Evolutionary conservation across 345 rosid genomes (phyloP).

Genomic region (Isatis tinctoria): DNA sequence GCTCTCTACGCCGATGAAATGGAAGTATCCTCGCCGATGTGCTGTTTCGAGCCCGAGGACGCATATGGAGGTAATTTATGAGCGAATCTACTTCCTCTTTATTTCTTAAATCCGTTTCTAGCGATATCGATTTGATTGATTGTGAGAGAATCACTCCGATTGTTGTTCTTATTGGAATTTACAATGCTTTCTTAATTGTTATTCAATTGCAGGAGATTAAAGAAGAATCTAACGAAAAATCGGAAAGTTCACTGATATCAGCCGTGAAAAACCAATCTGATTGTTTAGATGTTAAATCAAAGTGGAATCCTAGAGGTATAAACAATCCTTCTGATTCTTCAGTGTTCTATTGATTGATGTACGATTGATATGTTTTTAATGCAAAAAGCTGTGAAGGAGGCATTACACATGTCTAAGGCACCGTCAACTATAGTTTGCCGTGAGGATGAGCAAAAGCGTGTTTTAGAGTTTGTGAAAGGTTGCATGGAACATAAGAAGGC

Average conservation of each 20-base stretch:
- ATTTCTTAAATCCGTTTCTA: too few species aligned
- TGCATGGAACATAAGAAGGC: slow-evolving; percentile 58
- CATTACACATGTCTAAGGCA: slow-evolving; percentile 68
- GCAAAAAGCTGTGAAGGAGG: slow-evolving; percentile 59
- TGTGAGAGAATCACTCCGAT: too few species aligned
- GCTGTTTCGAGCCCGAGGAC: too few species aligned
- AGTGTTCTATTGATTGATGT: neutral
- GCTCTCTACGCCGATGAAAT: too few species aligned
- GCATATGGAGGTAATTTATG: too few species aligned
- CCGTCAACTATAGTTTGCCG: slow-evolving; percentile 65
- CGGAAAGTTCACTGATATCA: slow-evolving; percentile 11
- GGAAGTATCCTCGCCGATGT: too few species aligned
- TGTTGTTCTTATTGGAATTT: too few species aligned
- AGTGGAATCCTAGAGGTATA: slow-evolving; percentile 72
- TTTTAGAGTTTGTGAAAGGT: slow-evolving; percentile 64
- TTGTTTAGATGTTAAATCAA: slow-evolving; percentile 26
- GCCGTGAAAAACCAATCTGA: slow-evolving; percentile 26
- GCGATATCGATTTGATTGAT: too few species aligned
- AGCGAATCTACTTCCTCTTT: too few species aligned
- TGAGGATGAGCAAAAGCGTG: slow-evolving; percentile 61
- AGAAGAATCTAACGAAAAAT: slow-evolving; percentile 21
- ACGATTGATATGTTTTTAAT: neutral
- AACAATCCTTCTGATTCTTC: neutral
- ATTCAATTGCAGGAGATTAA: slow-evolving; percentile 23
- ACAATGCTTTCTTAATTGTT: neutral